phyloP scores from a whole-genome alignment of 768 basidiomycete genomes.

The Piloderma croceum region DNA sequence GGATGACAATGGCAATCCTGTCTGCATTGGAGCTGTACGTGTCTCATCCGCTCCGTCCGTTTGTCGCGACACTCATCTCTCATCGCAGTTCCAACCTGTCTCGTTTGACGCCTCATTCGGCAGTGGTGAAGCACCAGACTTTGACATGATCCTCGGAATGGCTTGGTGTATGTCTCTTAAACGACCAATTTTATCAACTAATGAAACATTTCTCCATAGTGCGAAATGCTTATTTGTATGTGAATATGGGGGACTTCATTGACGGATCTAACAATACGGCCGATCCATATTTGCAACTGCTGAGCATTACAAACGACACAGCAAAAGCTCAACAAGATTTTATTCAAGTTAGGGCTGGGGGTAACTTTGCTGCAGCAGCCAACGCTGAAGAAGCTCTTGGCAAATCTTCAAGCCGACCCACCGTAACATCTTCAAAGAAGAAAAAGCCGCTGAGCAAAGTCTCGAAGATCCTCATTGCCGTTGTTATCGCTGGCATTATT shows the following conservation, averaged over 20 bases:
- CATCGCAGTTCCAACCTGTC: constrained; percentile 68
- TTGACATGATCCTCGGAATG: constrained; percentile 70
- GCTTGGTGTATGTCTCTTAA: constrained; percentile 49
- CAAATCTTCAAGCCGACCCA: constrained; percentile 4
- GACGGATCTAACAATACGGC: constrained; percentile 28
- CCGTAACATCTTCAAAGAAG: background rate
- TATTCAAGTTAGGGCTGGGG: constrained; percentile 29
- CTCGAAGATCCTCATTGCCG: constrained; percentile 12
- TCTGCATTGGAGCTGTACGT: constrained; percentile 39
- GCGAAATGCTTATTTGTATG: constrained; percentile 56
- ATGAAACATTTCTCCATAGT: constrained; percentile 39
- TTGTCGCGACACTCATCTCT: no score
- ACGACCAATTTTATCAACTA: constrained; percentile 3
- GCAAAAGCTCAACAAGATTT: constrained; percentile 36
- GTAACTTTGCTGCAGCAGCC: constrained; percentile 24
- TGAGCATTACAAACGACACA: constrained; percentile 47
- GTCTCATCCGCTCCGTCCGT: background rate
- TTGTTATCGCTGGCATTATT: background rate
- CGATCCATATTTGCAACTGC: constrained; percentile 58
- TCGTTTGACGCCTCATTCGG: constrained; percentile 35
- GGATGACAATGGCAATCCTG: constrained; percentile 25
- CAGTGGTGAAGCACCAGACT: constrained; percentile 33
- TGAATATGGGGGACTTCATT: constrained; percentile 63
- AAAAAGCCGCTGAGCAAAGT: constrained; percentile 12
- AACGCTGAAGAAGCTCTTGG: background rate